These are phyloP conservation scores for Leucocoprinus sp. DNA, from an alignment of 768 basidiomycete genomes.

Conservation along the genomic window DNA sequence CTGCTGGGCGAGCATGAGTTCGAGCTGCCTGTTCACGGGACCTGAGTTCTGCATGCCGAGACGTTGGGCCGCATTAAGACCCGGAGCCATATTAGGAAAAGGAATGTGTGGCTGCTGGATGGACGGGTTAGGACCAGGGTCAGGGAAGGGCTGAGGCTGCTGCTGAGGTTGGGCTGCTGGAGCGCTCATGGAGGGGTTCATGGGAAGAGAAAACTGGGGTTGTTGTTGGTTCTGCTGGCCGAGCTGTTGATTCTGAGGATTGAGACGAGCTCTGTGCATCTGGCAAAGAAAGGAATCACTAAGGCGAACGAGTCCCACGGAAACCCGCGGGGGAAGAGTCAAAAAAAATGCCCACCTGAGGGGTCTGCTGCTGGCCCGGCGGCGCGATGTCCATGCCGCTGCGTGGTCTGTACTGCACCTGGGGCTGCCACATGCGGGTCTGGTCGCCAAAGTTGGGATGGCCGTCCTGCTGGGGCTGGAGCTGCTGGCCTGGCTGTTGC, in stretches of 20 bases:
- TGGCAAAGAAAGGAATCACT: slow-evolving; percentile 17
- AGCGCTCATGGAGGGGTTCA: slow-evolving; percentile 26
- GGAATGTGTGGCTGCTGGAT: slow-evolving; percentile 29
- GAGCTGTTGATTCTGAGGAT: slow-evolving; percentile 37
- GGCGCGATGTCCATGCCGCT: slow-evolving; percentile 32
- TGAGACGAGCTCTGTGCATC: slow-evolving; percentile 5
- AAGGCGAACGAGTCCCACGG: too few relatives aligned
- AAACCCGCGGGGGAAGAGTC: slow-evolving; percentile 14
- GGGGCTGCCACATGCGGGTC: slow-evolving; percentile 49
- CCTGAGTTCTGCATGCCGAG: slow-evolving; percentile 21
- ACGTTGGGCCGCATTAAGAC: slow-evolving; percentile 16
- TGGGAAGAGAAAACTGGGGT: slow-evolving; percentile 27
- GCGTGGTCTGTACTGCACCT: slow-evolving; percentile 39
- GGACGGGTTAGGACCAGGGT: slow-evolving; percentile 23
- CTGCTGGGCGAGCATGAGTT: slow-evolving; percentile 40
- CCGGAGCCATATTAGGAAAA: slow-evolving; percentile 28
- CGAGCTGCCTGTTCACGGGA: slow-evolving; percentile 30
- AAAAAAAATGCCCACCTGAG: slow-evolving; percentile 31
- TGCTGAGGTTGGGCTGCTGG: slow-evolving; percentile 14
- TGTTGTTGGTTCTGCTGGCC: slow-evolving; percentile 37
- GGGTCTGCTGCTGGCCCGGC: slow-evolving; percentile 25
- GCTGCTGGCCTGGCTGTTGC: slow-evolving; percentile 34
- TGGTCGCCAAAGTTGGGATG: slow-evolving; percentile 44
- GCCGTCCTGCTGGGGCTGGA: slow-evolving; percentile 33
- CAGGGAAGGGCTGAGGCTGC: slow-evolving; percentile 24